Percentiles rank a stretch among this genome's conserved stretches.
Conservation (phyloP, 495 filamentous ascomycete genomes). For the Bombardia bombarda region DNA sequence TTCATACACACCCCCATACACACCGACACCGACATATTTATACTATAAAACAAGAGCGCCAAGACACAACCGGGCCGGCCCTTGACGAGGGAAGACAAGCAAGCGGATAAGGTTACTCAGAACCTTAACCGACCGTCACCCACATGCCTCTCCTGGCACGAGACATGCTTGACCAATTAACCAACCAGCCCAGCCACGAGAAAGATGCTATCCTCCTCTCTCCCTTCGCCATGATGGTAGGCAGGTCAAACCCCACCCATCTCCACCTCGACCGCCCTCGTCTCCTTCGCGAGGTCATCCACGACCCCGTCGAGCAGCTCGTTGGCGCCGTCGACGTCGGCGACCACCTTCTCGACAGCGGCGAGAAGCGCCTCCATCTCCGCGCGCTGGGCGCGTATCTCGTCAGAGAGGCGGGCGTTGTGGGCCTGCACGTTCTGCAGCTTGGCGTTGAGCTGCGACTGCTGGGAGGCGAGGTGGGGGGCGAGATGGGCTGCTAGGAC, state of each 20-base stretch:
- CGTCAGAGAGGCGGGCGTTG: conserved; percentile 56
- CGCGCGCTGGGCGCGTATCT: conserved; percentile 56
- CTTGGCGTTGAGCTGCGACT: conserved; percentile 50
- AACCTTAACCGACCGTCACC: no score
- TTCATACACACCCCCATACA: no score
- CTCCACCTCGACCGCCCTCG: conserved; percentile 38
- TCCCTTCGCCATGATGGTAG: no score
- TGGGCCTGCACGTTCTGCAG: conserved; percentile 53
- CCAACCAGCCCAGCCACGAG: background rate
- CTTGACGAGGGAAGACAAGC: no score
- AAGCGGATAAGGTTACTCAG: no score
- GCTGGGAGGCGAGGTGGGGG: conserved; percentile 55
- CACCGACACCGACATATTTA: no score
- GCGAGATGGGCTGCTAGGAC: conserved; percentile 64
- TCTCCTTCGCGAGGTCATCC: conserved; percentile 40
- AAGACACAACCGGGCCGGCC: no score
- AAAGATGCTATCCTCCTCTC: background rate
- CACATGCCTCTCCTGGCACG: no score
- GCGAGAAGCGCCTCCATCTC: conserved; percentile 65
- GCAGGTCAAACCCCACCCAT: conserved; percentile 14
- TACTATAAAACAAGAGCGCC: no score
- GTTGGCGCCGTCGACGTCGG: conserved; percentile 62
- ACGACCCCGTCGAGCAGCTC: conserved; percentile 35
- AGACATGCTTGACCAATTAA: no score
- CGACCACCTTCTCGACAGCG: conserved; percentile 56